Evolutionary conservation across 441 rosid species (phyloP).

Genomic region (Geranium incanum): DNA sequence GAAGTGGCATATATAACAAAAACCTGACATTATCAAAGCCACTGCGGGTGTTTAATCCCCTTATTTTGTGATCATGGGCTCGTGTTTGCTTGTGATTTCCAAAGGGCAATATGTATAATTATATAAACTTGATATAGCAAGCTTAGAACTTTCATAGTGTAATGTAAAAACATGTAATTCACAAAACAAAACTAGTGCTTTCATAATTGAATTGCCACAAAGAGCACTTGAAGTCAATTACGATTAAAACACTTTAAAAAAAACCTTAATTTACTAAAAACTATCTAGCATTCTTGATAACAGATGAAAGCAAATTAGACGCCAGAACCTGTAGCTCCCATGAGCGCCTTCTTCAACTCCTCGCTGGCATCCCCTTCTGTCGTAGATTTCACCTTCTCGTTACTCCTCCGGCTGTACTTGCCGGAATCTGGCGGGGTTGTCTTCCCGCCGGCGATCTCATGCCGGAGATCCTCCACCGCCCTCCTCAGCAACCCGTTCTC

Average conservation of each 20-base stretch:
- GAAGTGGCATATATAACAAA: neutral
- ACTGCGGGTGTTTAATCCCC: neutral
- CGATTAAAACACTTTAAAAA: too few relatives aligned
- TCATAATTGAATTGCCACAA: too few relatives aligned
- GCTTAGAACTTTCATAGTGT: too few relatives aligned
- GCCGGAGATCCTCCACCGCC: conserved; percentile 69
- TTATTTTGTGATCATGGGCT: neutral
- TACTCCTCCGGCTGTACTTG: conserved; percentile 22
- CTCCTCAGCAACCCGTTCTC: conserved; percentile 55
- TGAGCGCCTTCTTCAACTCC: conserved; percentile 38
- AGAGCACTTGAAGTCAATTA: too few relatives aligned
- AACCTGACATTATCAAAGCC: neutral
- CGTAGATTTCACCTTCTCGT: conserved; percentile 23
- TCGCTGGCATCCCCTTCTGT: conserved; percentile 36
- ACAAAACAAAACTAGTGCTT: too few relatives aligned
- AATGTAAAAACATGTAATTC: too few relatives aligned
- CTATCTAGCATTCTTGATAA: too few relatives aligned
- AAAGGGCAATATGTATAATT: too few relatives aligned
- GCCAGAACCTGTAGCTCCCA: too few relatives aligned
- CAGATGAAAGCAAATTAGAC: too few relatives aligned
- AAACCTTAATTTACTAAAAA: too few relatives aligned
- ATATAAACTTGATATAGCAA: too few relatives aligned
- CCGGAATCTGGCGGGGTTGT: neutral
- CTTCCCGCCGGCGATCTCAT: conserved; percentile 32
- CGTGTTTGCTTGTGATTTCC: neutral